phyloP scores from a whole-genome alignment of 2,329 filamentous ascomycete species.

The Fusarium sterilihyphosum region DNA sequence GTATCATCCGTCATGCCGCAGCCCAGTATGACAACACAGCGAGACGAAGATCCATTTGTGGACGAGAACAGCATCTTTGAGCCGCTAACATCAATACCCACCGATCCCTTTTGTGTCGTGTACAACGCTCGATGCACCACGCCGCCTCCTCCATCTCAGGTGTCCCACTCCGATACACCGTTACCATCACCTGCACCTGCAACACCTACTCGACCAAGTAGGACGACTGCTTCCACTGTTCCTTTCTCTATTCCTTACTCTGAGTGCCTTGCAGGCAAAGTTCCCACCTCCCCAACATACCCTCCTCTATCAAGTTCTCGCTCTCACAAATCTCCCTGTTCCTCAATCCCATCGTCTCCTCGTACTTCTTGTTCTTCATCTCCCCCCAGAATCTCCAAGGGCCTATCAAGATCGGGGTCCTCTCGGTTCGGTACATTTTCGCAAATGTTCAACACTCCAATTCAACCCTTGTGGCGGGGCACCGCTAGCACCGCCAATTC shows the following conservation, averaged over 20 bases:
- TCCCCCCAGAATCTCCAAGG: conserved; percentile 41
- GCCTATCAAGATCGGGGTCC: conserved; percentile 42
- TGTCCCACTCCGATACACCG: conserved; percentile 25
- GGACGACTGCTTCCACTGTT: conserved; percentile 3
- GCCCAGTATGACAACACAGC: conserved; percentile 22
- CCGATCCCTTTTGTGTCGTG: conserved; percentile 34
- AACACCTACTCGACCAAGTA: conserved; percentile 31
- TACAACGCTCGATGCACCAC: conserved; percentile 40
- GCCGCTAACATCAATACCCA: conserved; percentile 36
- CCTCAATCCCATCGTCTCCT: conserved; percentile 35
- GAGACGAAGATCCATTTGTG: conserved; percentile 37
- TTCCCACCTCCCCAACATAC: conserved; percentile 24
- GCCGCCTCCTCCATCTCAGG: conserved; percentile 27
- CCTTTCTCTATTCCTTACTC: conserved; percentile 27
- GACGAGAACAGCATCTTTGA: conserved; percentile 39
- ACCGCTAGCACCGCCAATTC: conserved; percentile 16
- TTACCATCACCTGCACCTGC: conserved; percentile 17
- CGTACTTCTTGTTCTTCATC: conserved; percentile 39
- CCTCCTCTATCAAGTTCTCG: conserved; percentile 8
- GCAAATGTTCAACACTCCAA: conserved; percentile 40
- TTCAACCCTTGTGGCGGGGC: conserved; percentile 42
- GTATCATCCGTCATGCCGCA: conserved; percentile 27
- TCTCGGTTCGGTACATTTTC: conserved; percentile 38
- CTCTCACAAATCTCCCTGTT: conserved; percentile 9
- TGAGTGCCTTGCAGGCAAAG: conserved; percentile 20